A percentile compares a stretch with the other conserved stretches of the same genome.
Conservation (phyloP, 2,329 filamentous ascomycete genomes). For the Diatrype stigma region DNA sequence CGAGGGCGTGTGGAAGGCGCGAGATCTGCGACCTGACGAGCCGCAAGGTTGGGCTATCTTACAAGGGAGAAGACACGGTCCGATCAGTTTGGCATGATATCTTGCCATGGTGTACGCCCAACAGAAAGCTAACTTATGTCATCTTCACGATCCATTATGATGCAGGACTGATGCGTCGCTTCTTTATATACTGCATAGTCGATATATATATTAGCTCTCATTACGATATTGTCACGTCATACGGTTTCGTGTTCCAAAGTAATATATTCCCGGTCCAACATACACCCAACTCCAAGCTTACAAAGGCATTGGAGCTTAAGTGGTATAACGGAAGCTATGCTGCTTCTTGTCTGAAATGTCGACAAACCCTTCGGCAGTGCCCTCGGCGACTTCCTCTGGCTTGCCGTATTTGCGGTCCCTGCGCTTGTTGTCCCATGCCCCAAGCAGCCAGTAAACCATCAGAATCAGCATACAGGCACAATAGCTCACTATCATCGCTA, state of each 20-base stretch:
- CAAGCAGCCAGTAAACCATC: constrained; percentile 26
- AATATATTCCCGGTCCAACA: too few relatives aligned
- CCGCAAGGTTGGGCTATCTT: constrained; percentile 13
- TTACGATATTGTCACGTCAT: too few relatives aligned
- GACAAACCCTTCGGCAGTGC: constrained; percentile 17
- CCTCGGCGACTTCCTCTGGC: constrained; percentile 13
- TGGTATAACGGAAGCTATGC: constrained; percentile 23
- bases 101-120: constrained; percentile 1
- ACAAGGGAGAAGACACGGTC: constrained; percentile 10
- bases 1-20: constrained; percentile 26
- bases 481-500: constrained; percentile 32
- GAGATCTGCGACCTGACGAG: constrained; percentile 16
- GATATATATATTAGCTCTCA: too few relatives aligned
- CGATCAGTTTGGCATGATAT: constrained; percentile 21
- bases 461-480: constrained; percentile 29
- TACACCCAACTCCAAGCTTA: background rate
- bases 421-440: constrained; percentile 19
- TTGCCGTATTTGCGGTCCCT: constrained; percentile 22
- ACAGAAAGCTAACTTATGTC: background rate
- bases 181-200: too few relatives aligned
- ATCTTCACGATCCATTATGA: too few relatives aligned
- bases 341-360: constrained; percentile 21
- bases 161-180: too few relatives aligned
- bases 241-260: too few relatives aligned
- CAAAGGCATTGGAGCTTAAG: constrained; percentile 3